A percentile compares a stretch with the other conserved stretches of the same genome.
phyloP scores from a whole-genome alignment of 345 rosid species.

The Linum tenue region DNA sequence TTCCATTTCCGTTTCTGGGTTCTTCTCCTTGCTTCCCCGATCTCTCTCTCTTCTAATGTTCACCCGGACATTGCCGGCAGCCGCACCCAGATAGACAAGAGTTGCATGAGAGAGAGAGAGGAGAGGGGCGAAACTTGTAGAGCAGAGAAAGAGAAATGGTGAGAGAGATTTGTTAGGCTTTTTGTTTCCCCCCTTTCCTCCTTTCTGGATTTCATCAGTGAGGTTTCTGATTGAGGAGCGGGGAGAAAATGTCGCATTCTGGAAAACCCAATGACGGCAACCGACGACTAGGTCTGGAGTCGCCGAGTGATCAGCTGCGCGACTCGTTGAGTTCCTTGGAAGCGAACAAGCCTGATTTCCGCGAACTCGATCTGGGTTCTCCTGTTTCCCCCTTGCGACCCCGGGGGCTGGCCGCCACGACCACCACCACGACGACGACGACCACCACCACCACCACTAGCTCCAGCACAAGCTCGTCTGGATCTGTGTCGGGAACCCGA shows the following conservation, averaged over 20 bases:
- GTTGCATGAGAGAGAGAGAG: neutral
- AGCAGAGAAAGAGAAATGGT: neutral
- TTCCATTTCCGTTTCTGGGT: neutral
- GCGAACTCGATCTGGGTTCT: constrained; percentile 75
- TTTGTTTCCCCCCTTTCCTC: neutral
- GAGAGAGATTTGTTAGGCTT: neutral
- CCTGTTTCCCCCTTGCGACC: constrained; percentile 80
- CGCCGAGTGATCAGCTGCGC: constrained; percentile 35
- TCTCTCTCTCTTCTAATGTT: neutral
- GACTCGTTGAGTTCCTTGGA: constrained; percentile 46
- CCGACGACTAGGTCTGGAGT: constrained; percentile 21
- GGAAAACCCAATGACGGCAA: constrained; percentile 32
- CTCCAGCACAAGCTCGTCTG: constrained; percentile 60
- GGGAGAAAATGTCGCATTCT: constrained; percentile 46
- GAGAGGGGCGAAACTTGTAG: neutral
- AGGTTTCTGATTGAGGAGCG: neutral
- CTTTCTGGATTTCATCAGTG: neutral
- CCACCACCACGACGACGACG: constrained; percentile 19
- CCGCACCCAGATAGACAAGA: neutral
- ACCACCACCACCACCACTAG: constrained; percentile 48
- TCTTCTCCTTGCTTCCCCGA: constrained; percentile 5
- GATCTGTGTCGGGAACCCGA: constrained; percentile 56
- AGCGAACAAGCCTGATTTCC: constrained; percentile 63
- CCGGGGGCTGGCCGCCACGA: constrained; percentile 26
- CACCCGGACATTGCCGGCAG: constrained; percentile 33